These are phyloP conservation scores for Salix arbutifolia DNA, from an alignment of 345 rosid species.

Conservation along the genomic window DNA sequence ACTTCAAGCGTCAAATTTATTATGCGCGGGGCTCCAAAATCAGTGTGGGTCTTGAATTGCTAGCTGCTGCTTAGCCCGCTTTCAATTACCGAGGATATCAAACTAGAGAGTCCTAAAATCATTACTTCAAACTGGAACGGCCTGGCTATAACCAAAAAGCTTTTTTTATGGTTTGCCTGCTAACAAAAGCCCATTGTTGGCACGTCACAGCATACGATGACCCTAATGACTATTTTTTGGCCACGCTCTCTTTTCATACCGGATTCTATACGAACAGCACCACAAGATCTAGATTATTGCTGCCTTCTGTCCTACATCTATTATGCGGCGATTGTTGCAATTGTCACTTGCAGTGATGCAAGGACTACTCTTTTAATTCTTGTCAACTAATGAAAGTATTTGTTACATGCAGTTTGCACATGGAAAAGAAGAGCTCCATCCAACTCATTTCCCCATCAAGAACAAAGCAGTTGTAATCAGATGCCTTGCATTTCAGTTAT, in stretches of 20 bases:
- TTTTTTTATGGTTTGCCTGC: neutral
- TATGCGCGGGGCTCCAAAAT: neutral
- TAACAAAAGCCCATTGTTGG: neutral
- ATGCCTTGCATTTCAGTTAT: neutral
- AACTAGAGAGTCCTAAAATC: neutral
- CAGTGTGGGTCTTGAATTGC: neutral
- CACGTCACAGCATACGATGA: neutral
- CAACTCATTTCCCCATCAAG: slow-evolving; percentile 22
- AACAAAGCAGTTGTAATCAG: slow-evolving; percentile 38
- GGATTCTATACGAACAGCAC: neutral
- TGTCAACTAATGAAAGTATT: neutral
- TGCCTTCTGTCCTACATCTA: neutral
- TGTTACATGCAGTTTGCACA: slow-evolving; percentile 39
- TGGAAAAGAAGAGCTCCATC: slow-evolving; percentile 46
- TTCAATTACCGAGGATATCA: neutral
- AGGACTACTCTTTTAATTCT: neutral
- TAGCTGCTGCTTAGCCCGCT: neutral
- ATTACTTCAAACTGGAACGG: neutral
- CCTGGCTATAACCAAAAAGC: neutral
- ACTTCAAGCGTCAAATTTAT: neutral
- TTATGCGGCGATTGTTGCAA: neutral
- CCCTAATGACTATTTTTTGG: neutral
- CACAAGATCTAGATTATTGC: neutral
- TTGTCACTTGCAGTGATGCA: neutral
- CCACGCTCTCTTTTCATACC: neutral